Evolutionary conservation across 2,329 filamentous ascomycete species (phyloP), one percentile per base, ranked within the genome.

Genomic region (Chalaropsis ovoidea): DNA sequence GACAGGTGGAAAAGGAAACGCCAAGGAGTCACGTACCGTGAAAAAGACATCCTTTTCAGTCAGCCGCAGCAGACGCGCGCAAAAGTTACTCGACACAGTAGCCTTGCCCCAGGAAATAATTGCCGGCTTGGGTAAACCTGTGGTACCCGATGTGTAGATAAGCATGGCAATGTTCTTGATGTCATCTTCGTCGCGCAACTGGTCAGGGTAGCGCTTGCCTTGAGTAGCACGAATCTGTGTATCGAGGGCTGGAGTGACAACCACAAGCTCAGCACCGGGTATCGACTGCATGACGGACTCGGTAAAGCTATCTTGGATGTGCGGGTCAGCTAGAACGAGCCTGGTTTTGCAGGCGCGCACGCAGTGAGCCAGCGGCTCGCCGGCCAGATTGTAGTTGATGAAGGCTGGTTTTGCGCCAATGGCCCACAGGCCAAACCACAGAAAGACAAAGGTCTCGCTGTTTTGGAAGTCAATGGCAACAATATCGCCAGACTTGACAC

Each of bases 131-230:
- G 90, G 90, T 69, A 95, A 76, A 0, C 90, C 90, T 0, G 90
- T 95, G 0, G 90, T 95, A 19, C 90, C 90, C 39, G 87, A 90
- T 0, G 90, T 95, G 74, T 89, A 95, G 70, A 96, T 92, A 69
- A 95, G 80, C 56, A 87, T 79, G 1, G 83, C 86, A 77, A 90
- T 84, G 67, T 84, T 81, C 7, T 80, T 75, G 6, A 77, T 71
- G 19, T 77, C 75, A 65, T 80, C 74, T 17, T 83, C 80, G 61
- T 76, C 74, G 67, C 86, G 80, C 58, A 79, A 75, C 58, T 79
- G 74, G 73, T 90, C 82, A 13, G 86, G 79, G 42, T 81, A 80
- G 4, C 88, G 81, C 24, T 79, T 72, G 0, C 83, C 78, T 0
- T 80, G 75, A 15, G 78, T 80, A 0, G 78, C 75, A 42, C 78